phyloP scores from a whole-genome alignment of 139 green algal species.

The Tetraselmis chui region DNA sequence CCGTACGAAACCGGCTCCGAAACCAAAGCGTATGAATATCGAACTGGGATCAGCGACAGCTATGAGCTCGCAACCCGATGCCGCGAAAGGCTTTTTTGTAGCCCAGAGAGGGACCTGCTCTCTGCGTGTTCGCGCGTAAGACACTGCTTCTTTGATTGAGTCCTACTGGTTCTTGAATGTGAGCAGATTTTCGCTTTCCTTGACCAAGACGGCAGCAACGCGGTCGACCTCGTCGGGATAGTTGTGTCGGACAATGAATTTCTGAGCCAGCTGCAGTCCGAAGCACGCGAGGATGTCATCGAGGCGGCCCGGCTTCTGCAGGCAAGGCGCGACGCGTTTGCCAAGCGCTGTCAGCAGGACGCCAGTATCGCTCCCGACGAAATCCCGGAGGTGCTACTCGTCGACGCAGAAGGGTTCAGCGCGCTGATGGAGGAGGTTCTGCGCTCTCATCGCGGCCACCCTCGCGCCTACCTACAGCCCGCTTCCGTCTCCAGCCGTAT shows the following conservation, averaged over 20 bases:
- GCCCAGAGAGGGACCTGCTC: too few species aligned
- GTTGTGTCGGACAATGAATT: background rate
- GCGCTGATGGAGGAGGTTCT: background rate
- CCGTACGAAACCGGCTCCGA: too few species aligned
- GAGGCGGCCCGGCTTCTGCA: background rate
- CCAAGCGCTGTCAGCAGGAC: background rate
- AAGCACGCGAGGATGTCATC: background rate
- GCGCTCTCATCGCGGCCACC: background rate
- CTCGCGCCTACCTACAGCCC: background rate
- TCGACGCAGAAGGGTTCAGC: background rate
- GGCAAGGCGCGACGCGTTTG: background rate
- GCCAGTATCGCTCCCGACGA: background rate
- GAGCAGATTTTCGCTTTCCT: background rate
- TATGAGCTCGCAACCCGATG: too few species aligned
- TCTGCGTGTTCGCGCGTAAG: too few species aligned
- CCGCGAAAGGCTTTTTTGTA: too few species aligned
- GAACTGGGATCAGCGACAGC: too few species aligned
- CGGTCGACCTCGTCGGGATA: background rate
- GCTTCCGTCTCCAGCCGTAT: background rate
- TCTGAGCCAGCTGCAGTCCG: background rate
- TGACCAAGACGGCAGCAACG: background rate
- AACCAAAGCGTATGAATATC: too few species aligned
- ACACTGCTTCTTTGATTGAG: too few species aligned
- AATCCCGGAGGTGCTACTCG: background rate
- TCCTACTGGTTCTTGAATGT: too few species aligned